Evolutionary conservation across 805 yeast species (phyloP), one percentile per base, ranked within the genome.

Genomic region (Helenozyma baotianmanensis): DNA sequence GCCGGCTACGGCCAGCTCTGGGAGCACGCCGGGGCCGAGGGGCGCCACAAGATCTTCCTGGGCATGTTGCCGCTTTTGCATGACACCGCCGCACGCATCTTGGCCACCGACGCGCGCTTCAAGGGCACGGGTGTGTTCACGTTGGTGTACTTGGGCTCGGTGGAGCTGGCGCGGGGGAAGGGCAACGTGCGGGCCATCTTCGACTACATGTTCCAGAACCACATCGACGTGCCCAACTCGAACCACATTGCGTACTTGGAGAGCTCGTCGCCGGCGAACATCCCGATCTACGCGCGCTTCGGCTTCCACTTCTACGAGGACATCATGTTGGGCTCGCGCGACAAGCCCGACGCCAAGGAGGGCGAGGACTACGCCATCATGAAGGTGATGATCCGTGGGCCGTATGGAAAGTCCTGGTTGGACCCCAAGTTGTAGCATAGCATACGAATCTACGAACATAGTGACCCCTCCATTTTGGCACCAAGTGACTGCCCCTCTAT

Each of bases 1-100:
- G 60, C 78, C 7, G 80, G 80, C 5, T 75, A 68, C 54, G 71
- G 68, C 18, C 58, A 63, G 47, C 58, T 75, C 22, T 76, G 78
- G 54, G 65, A 74, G 56, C 43, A 65, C 36, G 57, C 68, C 23
- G 76, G 73, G 24, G 55, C 64, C 8, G 68, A 58, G 35, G 76
- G 79, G 27, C 64, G 74, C 32, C 54, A 60, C 23, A 67, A 76
- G 42, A 56, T 76, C 5, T 76, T 74, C 47, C 56, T 63, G 28
- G 73, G 70, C 5, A 51, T 75, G 67, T 63, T 75, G 47, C 72
- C 73, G 3, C 64, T 73, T 23, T 63, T 76, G 43, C 76, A 71
- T 40, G 72, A 70, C 35, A 63, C 69, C 19, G 64, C 60, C 33
- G 66, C 61, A 25, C 53, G 71, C n/a, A 70, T 73, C 13, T 42